phyloP scores from a whole-genome alignment of 2,329 filamentous ascomycete genomes.

The Fusarium abutilonis region DNA sequence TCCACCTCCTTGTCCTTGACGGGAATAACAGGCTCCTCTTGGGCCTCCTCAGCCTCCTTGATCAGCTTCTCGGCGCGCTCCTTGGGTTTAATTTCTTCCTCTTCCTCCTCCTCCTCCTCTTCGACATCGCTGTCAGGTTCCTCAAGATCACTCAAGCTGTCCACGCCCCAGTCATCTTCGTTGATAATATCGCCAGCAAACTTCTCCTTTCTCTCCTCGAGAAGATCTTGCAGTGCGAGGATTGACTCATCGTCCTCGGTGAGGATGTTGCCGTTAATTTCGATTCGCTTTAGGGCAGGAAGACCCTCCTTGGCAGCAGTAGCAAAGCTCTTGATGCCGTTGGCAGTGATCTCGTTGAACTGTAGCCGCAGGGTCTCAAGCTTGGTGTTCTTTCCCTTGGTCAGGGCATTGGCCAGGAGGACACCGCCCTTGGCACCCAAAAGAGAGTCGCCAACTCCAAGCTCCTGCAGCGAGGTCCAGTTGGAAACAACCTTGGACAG shows the following conservation, averaged over 20 bases:
- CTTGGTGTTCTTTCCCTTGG: slow-evolving; percentile 78
- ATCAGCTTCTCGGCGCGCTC: slow-evolving; percentile 75
- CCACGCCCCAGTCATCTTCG: slow-evolving; percentile 85
- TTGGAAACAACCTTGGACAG: slow-evolving; percentile 77
- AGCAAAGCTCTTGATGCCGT: slow-evolving; percentile 76
- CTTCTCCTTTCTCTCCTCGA: slow-evolving; percentile 82
- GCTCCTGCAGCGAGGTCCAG: slow-evolving; percentile 81
- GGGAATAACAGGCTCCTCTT: slow-evolving; percentile 77
- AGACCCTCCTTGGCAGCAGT: slow-evolving; percentile 74
- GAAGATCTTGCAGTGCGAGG: slow-evolving; percentile 71
- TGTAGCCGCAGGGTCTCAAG: slow-evolving; percentile 85
- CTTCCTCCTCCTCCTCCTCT: slow-evolving; percentile 74
- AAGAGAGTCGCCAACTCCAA: slow-evolving; percentile 89
- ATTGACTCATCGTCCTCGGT: slow-evolving; percentile 83
- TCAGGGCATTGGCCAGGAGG: slow-evolving; percentile 76
- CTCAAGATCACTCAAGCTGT: slow-evolving; percentile 86
- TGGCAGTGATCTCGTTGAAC: slow-evolving; percentile 91
- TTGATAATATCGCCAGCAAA: slow-evolving; percentile 71
- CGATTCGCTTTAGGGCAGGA: slow-evolving; percentile 82
- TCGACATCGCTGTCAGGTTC: slow-evolving; percentile 76
- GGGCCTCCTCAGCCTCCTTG: slow-evolving; percentile 75
- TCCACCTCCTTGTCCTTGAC: slow-evolving; percentile 82
- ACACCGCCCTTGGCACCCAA: slow-evolving; percentile 81
- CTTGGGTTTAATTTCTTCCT: slow-evolving; percentile 70
- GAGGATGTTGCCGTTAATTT: slow-evolving; percentile 97